Evolutionary conservation across 495 filamentous ascomycete genomes (phyloP), one percentile per base, ranked within the genome.

Genomic region (Penicillium robsamsonii): DNA sequence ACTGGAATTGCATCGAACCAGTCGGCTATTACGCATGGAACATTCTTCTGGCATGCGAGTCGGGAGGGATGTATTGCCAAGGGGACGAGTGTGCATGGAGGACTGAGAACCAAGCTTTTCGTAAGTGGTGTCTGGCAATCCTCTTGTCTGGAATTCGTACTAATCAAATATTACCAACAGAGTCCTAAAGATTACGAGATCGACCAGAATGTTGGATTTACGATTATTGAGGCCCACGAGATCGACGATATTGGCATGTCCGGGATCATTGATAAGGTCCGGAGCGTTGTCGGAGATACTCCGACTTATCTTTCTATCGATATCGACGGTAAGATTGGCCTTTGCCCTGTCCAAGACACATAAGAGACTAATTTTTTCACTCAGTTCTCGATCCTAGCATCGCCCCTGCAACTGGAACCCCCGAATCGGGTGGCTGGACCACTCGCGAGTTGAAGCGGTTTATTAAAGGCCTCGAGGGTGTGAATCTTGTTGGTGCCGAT

Each of bases 341-440:
- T 30, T 53, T 22, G 6, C 29, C 12, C 29, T 5, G 20, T 22
- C 20, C 18, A 10, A 15, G 3, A 7, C 27, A 12, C 3, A n/a
- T 6, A 22, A 17, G 2, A 35, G 18, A 37, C 25, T 53, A 22
- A 59, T 30, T 15, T 15, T 2, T 17, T 13, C 7, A 13, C 22
- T 45, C 27, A 63, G 57, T 66, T 4, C 46, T 72, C n/a, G 65
- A 68, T 47, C 67, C 65, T 9, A 59, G 61, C 37, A 61, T 66
- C 11, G 62, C 67, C 4, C 64, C 66, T 37, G 64, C 60, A 0
- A 72, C 68, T 1, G 70, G 69, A 15, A 67, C 69, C 0, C 69
- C 67, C 3, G 70, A 70, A 50, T 56, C 64, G 0, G 67, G 70
- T 3, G 64, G 69, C 4, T 70, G 70, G 70, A 66, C 68, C 0